Base-by-base conservation (phyloP, 768 basidiomycete species). In the Macrolepiota albuminosa region DNA sequence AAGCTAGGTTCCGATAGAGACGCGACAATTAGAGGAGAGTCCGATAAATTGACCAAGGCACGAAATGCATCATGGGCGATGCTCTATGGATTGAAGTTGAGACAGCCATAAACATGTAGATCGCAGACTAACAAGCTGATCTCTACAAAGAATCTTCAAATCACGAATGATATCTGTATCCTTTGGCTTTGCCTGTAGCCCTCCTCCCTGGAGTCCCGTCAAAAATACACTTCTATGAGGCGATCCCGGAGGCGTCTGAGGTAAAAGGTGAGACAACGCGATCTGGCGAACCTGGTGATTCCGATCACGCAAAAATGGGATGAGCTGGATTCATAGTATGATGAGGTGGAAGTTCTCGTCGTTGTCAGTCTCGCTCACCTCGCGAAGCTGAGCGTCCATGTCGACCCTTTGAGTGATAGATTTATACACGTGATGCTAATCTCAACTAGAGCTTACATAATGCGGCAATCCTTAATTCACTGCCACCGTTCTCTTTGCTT, bases 31-130 rank as follows among this genome's bases (percentile, higher is more conserved):
- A 87, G 72, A 8, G 89, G 79, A 34, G 89, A 89, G 73, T 95
- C 95, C 3, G 94, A 91, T 37, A 98, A 81, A 74, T 98, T 98
- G 70, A 98, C 87, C 53, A 98, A 80, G 2, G 95, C 94, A 61
- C 91, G 86, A 71, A 98, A 90, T 3, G 96, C 96, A 77, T 97
- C 95, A 66, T 98, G 96, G 1, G 96, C 92, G 54, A 93, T 84
- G 58, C 86, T 84, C 93, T 97, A 66, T 13, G 33, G 54, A 45
- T 34, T 37, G 39, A 42, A 61, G 59, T 70, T 51, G 21, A 29
- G 45, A 60, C 6, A 24, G 10, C 29, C 40, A 36, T 29, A 62
- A 34, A 55, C 45, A 29, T 29, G 57, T 34, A 43, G 43, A 61
- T 31, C 1, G 42, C 47, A 36, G 40, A 55, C 82, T 52, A 64